Base-by-base conservation (phyloP, 805 yeast genomes). In the Alloascoidea hylecoeti region DNA sequence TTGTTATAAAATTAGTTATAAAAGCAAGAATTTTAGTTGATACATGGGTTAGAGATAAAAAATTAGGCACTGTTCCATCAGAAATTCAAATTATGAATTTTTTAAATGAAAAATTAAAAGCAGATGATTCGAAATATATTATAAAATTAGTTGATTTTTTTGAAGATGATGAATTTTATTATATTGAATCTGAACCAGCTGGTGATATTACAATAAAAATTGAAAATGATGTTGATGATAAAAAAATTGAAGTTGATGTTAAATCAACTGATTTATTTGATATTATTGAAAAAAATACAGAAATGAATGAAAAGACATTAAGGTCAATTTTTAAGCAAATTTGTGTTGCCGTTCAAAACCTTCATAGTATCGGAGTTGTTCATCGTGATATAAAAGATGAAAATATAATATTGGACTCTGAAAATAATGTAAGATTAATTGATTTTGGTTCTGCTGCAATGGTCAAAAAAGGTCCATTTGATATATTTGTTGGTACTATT, bases 391-490 rank as follows among this genome's bases (percentile, higher is more conserved):
- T 89, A 46, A 89, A 89, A 53, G 98, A 89, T 57, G 98, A 89
- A 49, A 89, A 89, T 51, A 72, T 89, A 36, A 84, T 89, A 49
- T 81, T 89, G 38, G 95, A 88, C 49, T 75, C 76, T 40, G 36
- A 46, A 17, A 94, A 92, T 2, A 66, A 74, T 35, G 78, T 84
- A 38, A 88, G 86, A 53, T 63, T 89, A 44, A 89, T 89, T 51
- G 98, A 89, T 58, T 89, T 86, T 56, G 98, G 98, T 1, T 79
- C 94, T 36, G 95, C 97, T 1, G 95, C 96, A 0, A 85, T 85
- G 55, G 73, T 77, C 15, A 73, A 70, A 46, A 85, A 79, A 60
- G 97, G 96, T 0, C 97, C 97, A 3, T 92, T 89, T 58, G 95
- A 89, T 47, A 95, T 92, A 3, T 89, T 92, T 58, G 97, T 92